Conservation (phyloP, 2,329 filamentous ascomycete genomes). For the Pestalotiopsis sp. region DNA sequence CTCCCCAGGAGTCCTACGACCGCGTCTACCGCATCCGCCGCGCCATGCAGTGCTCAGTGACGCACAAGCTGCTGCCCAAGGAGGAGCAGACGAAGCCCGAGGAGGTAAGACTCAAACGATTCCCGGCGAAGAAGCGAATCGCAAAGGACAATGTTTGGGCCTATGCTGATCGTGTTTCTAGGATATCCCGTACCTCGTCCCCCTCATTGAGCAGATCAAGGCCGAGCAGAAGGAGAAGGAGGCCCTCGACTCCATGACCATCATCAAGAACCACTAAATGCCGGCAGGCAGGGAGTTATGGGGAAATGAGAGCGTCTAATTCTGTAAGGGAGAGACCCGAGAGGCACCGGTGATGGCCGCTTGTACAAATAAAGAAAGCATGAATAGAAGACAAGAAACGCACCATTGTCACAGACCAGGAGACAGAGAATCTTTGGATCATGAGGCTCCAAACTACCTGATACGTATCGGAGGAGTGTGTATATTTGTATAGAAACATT, state of each 20-base stretch:
- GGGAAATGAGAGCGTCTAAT: constrained; percentile 14
- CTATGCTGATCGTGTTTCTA: constrained; percentile 23
- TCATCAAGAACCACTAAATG: constrained; percentile 30
- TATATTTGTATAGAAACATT: constrained; percentile 9
- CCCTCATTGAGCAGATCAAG: constrained; percentile 54
- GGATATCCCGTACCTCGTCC: constrained; percentile 56
- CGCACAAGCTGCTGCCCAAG: constrained; percentile 67
- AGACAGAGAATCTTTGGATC: not conserved
- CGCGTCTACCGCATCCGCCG: constrained; percentile 96
- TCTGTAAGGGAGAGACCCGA: not conserved
- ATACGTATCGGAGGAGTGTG: not conserved
- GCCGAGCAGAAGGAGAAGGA: constrained; percentile 54
- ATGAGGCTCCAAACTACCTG: not conserved
- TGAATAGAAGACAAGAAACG: constrained; percentile 24
- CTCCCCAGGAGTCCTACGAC: constrained; percentile 90
- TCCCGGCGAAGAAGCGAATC: not conserved
- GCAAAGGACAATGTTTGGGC: not conserved
- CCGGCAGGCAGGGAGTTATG: not conserved
- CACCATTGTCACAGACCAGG: constrained; percentile 16
- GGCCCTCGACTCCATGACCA: constrained; percentile 36
- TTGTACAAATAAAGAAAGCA: constrained; percentile 26
- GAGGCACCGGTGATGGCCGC: constrained; percentile 10
- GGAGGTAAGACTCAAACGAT: constrained; percentile 41
- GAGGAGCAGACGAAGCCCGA: constrained; percentile 62
- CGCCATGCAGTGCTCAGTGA: constrained; percentile 77